phyloP scores from a whole-genome alignment of 2,329 filamentous ascomycete genomes.

The Xylariomycetidae sp. region DNA sequence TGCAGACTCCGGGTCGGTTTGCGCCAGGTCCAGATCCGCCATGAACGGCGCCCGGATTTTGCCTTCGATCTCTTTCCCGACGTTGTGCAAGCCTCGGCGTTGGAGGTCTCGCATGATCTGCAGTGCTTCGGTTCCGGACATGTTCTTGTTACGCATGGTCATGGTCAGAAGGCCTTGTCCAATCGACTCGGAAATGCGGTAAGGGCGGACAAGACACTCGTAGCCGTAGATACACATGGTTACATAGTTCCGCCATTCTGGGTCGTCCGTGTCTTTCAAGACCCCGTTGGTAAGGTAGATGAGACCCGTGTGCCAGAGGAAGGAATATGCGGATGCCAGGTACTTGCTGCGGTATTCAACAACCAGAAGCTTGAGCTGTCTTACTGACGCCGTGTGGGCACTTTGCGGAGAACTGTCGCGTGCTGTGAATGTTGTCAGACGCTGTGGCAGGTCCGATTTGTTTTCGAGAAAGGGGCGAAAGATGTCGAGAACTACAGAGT shows the following conservation, averaged over 20 bases:
- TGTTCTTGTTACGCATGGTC: conserved; percentile 26
- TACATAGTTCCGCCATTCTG: conserved; percentile 30
- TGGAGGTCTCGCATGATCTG: conserved; percentile 25
- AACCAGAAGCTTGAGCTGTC: conserved; percentile 33
- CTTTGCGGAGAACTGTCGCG: conserved; percentile 22
- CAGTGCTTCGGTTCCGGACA: conserved; percentile 24
- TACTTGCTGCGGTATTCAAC: conserved; percentile 29
- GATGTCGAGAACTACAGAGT: conserved; percentile 31
- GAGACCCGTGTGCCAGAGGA: conserved; percentile 35
- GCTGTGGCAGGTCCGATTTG: neutral
- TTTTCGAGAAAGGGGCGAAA: conserved; percentile 24
- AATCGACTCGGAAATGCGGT: conserved; percentile 30
- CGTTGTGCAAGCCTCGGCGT: conserved; percentile 13
- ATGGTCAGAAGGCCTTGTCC: conserved; percentile 30
- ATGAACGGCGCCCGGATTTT: conserved; percentile 31
- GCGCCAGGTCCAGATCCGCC: conserved; percentile 30
- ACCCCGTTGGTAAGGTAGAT: conserved; percentile 34
- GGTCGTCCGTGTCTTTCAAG: conserved; percentile 22
- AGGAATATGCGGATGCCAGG: conserved; percentile 27
- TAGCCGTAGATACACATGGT: conserved; percentile 34
- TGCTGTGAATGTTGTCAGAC: conserved; percentile 26
- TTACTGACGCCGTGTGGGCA: conserved; percentile 28
- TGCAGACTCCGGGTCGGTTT: conserved; percentile 28
- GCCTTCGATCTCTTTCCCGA: conserved; percentile 14
- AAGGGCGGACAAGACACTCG: conserved; percentile 27